Percentiles rank a stretch among this genome's conserved stretches.
phyloP scores from a whole-genome alignment of 1,284 basidiomycete species.

The Flammula alnicola region DNA sequence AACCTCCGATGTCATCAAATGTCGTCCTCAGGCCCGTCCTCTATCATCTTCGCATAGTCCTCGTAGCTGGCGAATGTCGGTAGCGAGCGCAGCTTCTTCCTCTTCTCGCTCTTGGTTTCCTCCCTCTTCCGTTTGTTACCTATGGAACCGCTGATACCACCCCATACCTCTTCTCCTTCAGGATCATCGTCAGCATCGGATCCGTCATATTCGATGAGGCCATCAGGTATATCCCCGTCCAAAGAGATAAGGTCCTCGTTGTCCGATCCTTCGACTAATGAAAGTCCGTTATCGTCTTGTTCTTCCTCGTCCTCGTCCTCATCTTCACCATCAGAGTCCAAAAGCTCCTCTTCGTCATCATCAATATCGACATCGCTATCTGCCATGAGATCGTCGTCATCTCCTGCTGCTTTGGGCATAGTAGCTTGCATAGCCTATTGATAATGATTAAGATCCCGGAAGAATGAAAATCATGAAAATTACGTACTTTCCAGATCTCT shows the following conservation, averaged over 20 bases:
- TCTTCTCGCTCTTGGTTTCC: slow-evolving; percentile 55
- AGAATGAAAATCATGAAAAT: neutral
- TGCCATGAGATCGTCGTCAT: slow-evolving; percentile 48
- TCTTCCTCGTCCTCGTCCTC: slow-evolving; percentile 37
- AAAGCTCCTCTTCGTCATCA: slow-evolving; percentile 20
- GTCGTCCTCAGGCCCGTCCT: slow-evolving; percentile 79
- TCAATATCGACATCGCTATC: slow-evolving; percentile 41
- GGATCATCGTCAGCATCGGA: slow-evolving; percentile 48
- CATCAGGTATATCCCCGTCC: slow-evolving; percentile 55
- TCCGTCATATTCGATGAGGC: slow-evolving; percentile 63
- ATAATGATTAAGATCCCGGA: slow-evolving; percentile 6
- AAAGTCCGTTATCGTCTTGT: slow-evolving; percentile 43
- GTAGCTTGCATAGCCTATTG: slow-evolving; percentile 81
- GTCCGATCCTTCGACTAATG: slow-evolving; percentile 69
- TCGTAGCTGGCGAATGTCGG: slow-evolving; percentile 95
- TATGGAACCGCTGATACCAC: slow-evolving; percentile 43
- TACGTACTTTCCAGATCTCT: slow-evolving; percentile 84
- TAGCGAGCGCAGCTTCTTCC: slow-evolving; percentile 75
- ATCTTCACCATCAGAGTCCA: slow-evolving; percentile 34
- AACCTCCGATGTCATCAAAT: slow-evolving; percentile 38
- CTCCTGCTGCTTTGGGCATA: slow-evolving; percentile 65
- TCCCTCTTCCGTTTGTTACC: slow-evolving; percentile 56
- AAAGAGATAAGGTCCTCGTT: slow-evolving; percentile 69
- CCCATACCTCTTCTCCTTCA: slow-evolving; percentile 57
- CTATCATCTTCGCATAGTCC: slow-evolving; percentile 93